These are phyloP conservation scores for Ophiocordyceps camponoti-floridani DNA, from an alignment of 2,329 filamentous ascomycete species.

Conservation along the genomic window DNA sequence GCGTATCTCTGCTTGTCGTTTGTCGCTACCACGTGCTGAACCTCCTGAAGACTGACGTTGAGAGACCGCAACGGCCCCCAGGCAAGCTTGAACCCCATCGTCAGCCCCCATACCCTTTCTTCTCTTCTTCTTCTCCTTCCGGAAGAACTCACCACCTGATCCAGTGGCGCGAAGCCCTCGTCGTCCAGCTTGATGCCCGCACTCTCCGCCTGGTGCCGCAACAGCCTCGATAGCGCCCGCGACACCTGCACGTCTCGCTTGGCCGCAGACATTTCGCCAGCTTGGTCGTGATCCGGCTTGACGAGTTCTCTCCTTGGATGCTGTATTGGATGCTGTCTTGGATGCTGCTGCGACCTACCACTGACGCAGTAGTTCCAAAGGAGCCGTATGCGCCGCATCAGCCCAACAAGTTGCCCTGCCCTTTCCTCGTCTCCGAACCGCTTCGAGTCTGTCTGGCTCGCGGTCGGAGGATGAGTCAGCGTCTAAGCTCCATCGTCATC, in stretches of 20 bases:
- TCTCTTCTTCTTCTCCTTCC: neutral
- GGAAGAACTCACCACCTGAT: constrained; percentile 34
- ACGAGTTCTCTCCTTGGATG: too few relatives aligned
- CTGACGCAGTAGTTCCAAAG: neutral
- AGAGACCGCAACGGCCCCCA: constrained; percentile 47
- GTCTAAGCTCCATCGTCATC: too few relatives aligned
- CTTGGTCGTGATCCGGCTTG: too few relatives aligned
- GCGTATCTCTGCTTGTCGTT: constrained; percentile 89
- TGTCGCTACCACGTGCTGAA: constrained; percentile 47
- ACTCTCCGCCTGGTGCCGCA: constrained; percentile 37
- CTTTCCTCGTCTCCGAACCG: too few relatives aligned
- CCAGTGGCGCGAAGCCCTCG: constrained; percentile 40
- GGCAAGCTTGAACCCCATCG: constrained; percentile 20
- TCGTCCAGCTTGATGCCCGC: constrained; percentile 38
- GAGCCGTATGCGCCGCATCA: neutral
- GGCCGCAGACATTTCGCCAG: constrained; percentile 2
- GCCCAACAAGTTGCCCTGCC: neutral
- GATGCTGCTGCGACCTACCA: neutral
- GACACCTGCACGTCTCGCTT: constrained; percentile 31
- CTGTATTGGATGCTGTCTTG: too few relatives aligned
- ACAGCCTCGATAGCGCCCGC: constrained; percentile 32
- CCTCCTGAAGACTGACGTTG: constrained; percentile 56
- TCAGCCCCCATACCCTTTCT: neutral
- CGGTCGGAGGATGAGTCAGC: too few relatives aligned
- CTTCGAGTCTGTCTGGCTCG: too few relatives aligned